Conservation (phyloP, 495 filamentous ascomycete species). For the Staphylotrichum tortipilum region DNA sequence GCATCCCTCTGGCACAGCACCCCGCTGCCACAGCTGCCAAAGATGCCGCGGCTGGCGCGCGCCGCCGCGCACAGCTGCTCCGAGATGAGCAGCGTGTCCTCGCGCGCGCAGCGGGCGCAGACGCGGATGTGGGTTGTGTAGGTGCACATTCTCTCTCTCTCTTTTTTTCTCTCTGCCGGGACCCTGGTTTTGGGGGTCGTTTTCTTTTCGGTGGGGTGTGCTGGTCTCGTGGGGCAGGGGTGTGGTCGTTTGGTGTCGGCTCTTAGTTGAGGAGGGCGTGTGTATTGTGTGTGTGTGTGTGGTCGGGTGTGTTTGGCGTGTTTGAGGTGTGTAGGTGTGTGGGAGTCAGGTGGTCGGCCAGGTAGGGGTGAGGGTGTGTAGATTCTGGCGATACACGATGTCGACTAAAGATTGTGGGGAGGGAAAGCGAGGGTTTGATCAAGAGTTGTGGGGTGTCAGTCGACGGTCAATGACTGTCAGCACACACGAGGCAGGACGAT, state of each 20-base stretch:
- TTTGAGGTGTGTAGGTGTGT: no score
- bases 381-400: no score
- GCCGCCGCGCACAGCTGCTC: constrained; percentile 30
- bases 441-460: no score
- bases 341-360: no score
- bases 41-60: constrained; percentile 25
- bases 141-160: constrained; percentile 27
- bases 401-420: no score
- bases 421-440: no score
- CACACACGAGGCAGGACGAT: no score
- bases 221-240: background rate
- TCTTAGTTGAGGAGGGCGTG: background rate
- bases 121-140: constrained; percentile 35
- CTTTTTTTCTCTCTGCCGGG: background rate
- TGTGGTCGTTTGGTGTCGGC: background rate
- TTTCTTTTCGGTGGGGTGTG: background rate
- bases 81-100: constrained; percentile 38
- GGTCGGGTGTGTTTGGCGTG: no score
- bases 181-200: background rate
- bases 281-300: background rate
- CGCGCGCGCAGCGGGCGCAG: constrained; percentile 28
- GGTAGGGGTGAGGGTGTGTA: no score
- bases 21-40: constrained; percentile 32
- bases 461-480: no score
- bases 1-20: constrained; percentile 21